Evolutionary conservation across 495 filamentous ascomycete species (phyloP).

Genomic region (Lophium mytilinum): DNA sequence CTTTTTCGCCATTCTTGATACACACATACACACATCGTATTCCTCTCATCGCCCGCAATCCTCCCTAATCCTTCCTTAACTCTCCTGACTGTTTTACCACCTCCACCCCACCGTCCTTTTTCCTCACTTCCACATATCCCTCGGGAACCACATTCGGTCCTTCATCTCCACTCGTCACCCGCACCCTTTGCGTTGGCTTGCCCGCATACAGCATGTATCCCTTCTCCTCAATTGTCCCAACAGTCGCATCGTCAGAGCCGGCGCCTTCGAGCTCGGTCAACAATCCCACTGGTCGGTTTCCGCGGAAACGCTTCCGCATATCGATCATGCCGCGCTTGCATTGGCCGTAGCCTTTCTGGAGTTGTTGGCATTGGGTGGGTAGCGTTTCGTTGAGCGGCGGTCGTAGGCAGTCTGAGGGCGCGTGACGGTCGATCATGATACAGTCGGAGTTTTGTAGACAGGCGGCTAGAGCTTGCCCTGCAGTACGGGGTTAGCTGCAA

Average conservation of each 20-base stretch:
- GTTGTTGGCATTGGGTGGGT: slow-evolving; percentile 81
- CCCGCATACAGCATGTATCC: slow-evolving; percentile 27
- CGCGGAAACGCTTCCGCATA: slow-evolving; percentile 97
- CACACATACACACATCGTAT: too few species aligned
- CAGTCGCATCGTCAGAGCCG: slow-evolving; percentile 36
- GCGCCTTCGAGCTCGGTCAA: slow-evolving; percentile 52
- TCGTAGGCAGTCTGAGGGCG: slow-evolving; percentile 78
- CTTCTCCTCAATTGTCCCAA: slow-evolving; percentile 20
- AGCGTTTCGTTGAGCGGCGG: slow-evolving; percentile 68
- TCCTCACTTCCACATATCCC: neutral
- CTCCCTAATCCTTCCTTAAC: neutral
- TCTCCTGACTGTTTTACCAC: neutral
- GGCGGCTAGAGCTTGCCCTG: slow-evolving; percentile 82
- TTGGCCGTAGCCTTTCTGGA: slow-evolving; percentile 84
- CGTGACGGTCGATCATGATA: slow-evolving; percentile 82
- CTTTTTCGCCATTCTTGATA: neutral
- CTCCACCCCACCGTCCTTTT: neutral
- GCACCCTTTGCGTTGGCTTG: slow-evolving; percentile 6
- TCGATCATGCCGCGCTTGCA: slow-evolving; percentile 96
- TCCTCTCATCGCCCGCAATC: neutral
- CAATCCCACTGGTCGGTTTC: slow-evolving; percentile 77
- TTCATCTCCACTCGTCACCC: slow-evolving; percentile 11
- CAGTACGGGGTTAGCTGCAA: neutral
- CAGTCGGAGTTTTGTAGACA: slow-evolving; percentile 95
- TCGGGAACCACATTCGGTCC: neutral